Evolutionary conservation across 1,139 yeast genomes (phyloP).

Genomic region (Sugiyamaella pinicola): DNA sequence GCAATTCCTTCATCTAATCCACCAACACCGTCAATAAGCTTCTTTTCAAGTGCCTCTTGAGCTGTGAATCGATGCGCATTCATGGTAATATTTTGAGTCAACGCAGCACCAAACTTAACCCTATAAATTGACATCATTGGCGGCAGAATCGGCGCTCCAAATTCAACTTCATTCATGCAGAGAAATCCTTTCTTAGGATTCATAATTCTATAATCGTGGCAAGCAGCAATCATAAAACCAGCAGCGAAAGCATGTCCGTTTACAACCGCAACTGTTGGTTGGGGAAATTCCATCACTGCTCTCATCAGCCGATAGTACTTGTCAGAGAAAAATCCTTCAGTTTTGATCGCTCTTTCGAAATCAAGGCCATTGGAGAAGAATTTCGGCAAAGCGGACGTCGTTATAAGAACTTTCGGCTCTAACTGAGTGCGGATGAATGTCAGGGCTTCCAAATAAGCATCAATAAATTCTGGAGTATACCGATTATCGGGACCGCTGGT

Average conservation of each 20-base stretch:
- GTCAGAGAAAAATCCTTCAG: conserved; percentile 41
- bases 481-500: conserved; percentile 44
- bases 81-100: conserved; percentile 38
- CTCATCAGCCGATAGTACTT: conserved; percentile 41
- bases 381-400: conserved; percentile 43
- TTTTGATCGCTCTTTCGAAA: conserved; percentile 40
- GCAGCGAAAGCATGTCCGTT: conserved; percentile 49
- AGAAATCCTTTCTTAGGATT: conserved; percentile 44
- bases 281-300: conserved; percentile 42
- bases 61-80: conserved; percentile 43
- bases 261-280: conserved; percentile 45
- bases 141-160: conserved; percentile 43
- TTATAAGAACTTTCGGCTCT: conserved; percentile 41
- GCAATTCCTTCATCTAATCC: conserved; percentile 39
- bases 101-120: conserved; percentile 38
- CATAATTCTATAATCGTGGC: conserved; percentile 46
- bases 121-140: conserved; percentile 43
- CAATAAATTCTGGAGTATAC: conserved; percentile 38
- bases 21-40: conserved; percentile 41
- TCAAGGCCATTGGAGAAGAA: conserved; percentile 47
- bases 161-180: conserved; percentile 46
- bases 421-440: conserved; percentile 35
- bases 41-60: conserved; percentile 39
- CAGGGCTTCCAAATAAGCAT: conserved; percentile 41
- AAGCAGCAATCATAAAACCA: conserved; percentile 44